phyloP scores from a whole-genome alignment of 2,329 filamentous ascomycete species.

The Fusarium continuum region DNA sequence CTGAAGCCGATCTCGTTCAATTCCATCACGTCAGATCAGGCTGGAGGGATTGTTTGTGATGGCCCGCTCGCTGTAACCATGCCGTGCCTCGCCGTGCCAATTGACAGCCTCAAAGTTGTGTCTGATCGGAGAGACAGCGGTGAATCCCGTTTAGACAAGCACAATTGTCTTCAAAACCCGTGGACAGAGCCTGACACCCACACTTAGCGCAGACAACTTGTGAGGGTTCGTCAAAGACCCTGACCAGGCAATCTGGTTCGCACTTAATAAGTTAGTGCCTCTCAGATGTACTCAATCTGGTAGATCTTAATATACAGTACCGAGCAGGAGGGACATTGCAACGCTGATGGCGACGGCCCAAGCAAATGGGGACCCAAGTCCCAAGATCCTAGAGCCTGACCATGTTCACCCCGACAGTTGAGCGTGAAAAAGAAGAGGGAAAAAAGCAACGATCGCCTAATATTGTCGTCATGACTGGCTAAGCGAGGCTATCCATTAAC shows the following conservation, averaged over 20 bases:
- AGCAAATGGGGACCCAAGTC: background rate
- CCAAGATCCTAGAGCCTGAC: background rate
- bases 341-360: background rate
- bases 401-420: no score
- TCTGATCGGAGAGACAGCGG: background rate
- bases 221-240: background rate
- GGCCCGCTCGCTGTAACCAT: background rate
- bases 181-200: background rate
- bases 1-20: constrained; percentile 5
- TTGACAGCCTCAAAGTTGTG: constrained; percentile 11
- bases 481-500: background rate
- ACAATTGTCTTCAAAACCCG: background rate
- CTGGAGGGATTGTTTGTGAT: background rate
- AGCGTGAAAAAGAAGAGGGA: background rate
- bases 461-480: constrained; percentile 26
- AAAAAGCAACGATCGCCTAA: constrained; percentile 6
- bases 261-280: background rate
- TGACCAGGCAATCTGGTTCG: background rate
- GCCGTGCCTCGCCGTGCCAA: background rate
- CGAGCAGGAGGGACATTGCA: no score
- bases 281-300: background rate
- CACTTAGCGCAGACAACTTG: no score
- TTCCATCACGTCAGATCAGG: background rate
- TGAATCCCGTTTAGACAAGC: background rate
- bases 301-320: background rate